Conservation (phyloP, 345 rosid species). For the Aethionema arabicum region DNA sequence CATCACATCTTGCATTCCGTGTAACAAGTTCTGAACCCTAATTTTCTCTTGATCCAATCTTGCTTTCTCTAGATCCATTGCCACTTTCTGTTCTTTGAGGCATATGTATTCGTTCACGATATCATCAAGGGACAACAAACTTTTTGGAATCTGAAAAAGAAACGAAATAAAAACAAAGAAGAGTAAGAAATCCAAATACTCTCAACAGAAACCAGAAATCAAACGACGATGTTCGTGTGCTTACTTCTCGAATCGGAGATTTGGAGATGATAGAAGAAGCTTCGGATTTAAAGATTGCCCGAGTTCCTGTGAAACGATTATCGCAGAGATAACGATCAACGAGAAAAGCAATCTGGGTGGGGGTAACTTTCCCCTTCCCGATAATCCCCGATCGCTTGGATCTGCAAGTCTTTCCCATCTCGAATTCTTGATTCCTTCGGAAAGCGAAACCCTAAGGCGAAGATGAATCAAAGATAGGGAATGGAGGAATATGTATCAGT, state of each 20-base stretch:
- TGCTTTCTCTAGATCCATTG: conserved; percentile 59
- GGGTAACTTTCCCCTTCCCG: conserved; percentile 72
- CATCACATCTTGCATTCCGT: conserved; percentile 77
- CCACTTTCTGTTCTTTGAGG: conserved; percentile 65
- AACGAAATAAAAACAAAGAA: background rate
- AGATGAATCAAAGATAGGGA: background rate
- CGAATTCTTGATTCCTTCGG: conserved; percentile 17
- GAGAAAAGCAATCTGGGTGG: conserved; percentile 73
- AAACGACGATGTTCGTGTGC: background rate
- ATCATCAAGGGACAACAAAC: conserved; percentile 62
- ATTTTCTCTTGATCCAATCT: conserved; percentile 60
- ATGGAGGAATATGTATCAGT: background rate
- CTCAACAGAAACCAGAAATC: background rate
- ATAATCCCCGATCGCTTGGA: conserved; percentile 41
- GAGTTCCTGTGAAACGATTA: conserved; percentile 56
- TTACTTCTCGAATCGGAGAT: conserved; percentile 62
- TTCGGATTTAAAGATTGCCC: conserved; percentile 56
- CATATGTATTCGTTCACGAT: conserved; percentile 67
- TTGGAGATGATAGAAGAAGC: conserved; percentile 72
- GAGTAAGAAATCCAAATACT: background rate
- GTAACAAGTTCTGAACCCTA: conserved; percentile 64
- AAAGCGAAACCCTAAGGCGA: conserved; percentile 1
- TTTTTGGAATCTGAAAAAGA: conserved; percentile 57
- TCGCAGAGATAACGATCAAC: conserved; percentile 84
- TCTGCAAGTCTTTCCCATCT: conserved; percentile 59